Percentiles rank a stretch among this genome's conserved stretches.
Evolutionary conservation across 768 basidiomycete species (phyloP).

Genomic region (Podaxis pistillaris): DNA sequence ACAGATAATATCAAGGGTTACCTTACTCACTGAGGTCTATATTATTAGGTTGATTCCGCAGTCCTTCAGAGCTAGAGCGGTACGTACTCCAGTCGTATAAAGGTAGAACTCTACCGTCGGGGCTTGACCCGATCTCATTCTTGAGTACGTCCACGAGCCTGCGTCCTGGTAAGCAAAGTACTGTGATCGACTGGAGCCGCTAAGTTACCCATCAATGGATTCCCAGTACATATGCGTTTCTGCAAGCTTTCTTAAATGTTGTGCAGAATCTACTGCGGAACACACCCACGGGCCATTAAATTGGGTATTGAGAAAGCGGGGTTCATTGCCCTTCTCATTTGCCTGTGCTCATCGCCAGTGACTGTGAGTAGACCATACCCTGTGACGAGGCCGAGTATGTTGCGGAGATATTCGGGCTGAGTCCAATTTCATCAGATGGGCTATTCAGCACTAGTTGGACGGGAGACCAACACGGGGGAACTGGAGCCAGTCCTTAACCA

Average conservation of each 20-base stretch:
- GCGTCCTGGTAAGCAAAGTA: background rate
- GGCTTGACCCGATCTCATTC: background rate
- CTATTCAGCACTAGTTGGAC: background rate
- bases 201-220: conserved; percentile 35
- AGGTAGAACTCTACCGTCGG: conserved; percentile 27
- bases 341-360: conserved; percentile 47
- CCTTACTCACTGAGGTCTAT: conserved; percentile 32
- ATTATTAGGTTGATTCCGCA: background rate
- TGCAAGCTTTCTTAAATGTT: conserved; percentile 24
- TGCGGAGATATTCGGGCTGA: conserved; percentile 43
- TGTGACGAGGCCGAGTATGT: conserved; percentile 39
- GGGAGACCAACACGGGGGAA: conserved; percentile 38
- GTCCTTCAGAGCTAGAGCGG: background rate
- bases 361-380: conserved; percentile 48
- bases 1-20: conserved; percentile 43
- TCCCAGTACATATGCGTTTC: conserved; percentile 38
- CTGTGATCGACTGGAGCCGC: background rate
- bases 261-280: background rate
- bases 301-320: conserved; percentile 49
- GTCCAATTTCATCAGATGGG: background rate
- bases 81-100: conserved; percentile 38
- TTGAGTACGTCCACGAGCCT: conserved; percentile 23
- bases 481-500: conserved; percentile 43
- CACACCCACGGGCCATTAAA: conserved; percentile 35
- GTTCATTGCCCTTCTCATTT: conserved; percentile 50